A percentile compares a stretch with the other conserved stretches of the same genome.
These are phyloP conservation scores for Kingdonia uniflora DNA, from an alignment of 164 flowering plant species.

Conservation along the genomic window DNA sequence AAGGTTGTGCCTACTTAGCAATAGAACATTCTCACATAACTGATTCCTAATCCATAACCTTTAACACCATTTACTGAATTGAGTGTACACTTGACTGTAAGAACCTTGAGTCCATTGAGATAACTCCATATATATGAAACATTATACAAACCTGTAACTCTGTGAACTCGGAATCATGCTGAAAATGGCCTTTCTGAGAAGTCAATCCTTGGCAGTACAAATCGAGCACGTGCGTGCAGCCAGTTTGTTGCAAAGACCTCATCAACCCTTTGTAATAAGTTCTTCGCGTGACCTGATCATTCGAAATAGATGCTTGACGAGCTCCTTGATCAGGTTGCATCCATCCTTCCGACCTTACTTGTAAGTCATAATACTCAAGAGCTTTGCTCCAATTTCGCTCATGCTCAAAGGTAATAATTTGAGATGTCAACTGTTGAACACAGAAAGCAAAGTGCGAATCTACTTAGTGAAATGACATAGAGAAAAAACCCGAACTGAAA, in stretches of 20 bases:
- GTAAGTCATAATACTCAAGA: slow-evolving; percentile 88
- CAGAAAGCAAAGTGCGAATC: no score
- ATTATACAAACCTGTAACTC: slow-evolving; percentile 73
- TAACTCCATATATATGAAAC: background rate
- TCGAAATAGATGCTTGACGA: slow-evolving; percentile 7
- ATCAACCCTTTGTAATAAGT: slow-evolving; percentile 76
- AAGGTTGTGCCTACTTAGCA: no score
- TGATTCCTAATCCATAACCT: no score
- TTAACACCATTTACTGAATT: no score
- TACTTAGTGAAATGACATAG: no score
- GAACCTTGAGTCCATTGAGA: no score
- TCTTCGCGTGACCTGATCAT: slow-evolving; percentile 23
- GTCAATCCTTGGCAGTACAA: slow-evolving; percentile 83
- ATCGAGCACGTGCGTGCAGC: slow-evolving; percentile 81
- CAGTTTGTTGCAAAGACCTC: slow-evolving; percentile 85
- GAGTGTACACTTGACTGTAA: no score
- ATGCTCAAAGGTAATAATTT: slow-evolving; percentile 79
- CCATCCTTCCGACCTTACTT: slow-evolving; percentile 46
- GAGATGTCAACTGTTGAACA: slow-evolving; percentile 50
- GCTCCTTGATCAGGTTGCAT: slow-evolving; percentile 16
- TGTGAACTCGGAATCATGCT: slow-evolving; percentile 65
- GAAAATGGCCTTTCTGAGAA: slow-evolving; percentile 48
- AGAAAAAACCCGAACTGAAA: no score
- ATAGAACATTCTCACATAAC: no score
- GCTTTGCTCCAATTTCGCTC: slow-evolving; percentile 98